These are phyloP conservation scores for Beauveria rudraprayagi DNA, from an alignment of 2,329 filamentous ascomycete species.

Conservation along the genomic window DNA sequence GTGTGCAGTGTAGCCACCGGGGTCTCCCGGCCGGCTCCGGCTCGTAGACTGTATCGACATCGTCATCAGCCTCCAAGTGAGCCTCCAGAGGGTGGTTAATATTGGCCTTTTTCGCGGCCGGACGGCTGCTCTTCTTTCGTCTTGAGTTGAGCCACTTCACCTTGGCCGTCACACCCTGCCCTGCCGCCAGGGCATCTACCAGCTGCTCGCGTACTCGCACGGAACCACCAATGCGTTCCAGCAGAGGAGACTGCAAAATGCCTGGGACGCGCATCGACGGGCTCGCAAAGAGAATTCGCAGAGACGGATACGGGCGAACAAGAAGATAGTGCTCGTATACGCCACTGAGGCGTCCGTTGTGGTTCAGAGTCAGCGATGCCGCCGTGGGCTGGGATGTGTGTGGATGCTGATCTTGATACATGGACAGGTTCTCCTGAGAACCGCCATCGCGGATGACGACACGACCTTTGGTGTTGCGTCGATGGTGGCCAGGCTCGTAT, in stretches of 20 bases:
- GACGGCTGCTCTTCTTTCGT: background rate
- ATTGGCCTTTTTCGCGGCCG: background rate
- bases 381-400: background rate
- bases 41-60: conserved; percentile 8
- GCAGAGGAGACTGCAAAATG: conserved; percentile 54
- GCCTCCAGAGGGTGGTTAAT: conserved; percentile 8
- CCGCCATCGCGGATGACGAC: conserved; percentile 14
- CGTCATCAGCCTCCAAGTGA: conserved; percentile 15
- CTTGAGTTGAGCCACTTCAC: conserved; percentile 53
- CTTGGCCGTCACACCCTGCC: conserved; percentile 65
- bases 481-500: background rate
- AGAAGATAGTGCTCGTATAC: conserved; percentile 52
- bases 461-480: conserved; percentile 11
- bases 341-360: conserved; percentile 21
- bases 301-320: conserved; percentile 55
- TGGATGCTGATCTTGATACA: conserved; percentile 17
- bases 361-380: conserved; percentile 1
- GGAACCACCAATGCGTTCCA: conserved; percentile 45
- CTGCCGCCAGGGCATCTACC: conserved; percentile 53
- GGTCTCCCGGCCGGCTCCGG: conserved; percentile 44
- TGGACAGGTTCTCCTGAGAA: conserved; percentile 19
- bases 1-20: conserved; percentile 71
- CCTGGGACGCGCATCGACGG: conserved; percentile 59
- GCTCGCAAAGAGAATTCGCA: conserved; percentile 62
- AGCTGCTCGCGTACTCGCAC: conserved; percentile 39